These are phyloP conservation scores for Dissophora globulifera DNA, from an alignment of 192 early-diverging fungal species.

Conservation along the genomic window DNA sequence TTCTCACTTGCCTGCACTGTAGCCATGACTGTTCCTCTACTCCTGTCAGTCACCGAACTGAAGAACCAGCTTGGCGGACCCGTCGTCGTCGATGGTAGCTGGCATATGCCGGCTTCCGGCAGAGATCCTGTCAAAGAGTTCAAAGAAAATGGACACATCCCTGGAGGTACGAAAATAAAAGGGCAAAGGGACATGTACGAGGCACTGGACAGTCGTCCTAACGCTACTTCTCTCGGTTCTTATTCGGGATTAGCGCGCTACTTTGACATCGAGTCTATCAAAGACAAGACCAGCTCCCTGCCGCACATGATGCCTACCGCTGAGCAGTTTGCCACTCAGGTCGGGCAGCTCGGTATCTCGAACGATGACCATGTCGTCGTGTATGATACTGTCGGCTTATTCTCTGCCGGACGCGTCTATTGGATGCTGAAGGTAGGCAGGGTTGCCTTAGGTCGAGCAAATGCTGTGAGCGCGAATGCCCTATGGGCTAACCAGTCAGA, in stretches of 20 bases:
- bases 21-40: slow-evolving; percentile 47
- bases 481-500: too few relatives aligned
- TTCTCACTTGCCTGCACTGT: neutral
- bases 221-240: slow-evolving; percentile 4
- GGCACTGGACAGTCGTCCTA: neutral
- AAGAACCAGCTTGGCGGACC: slow-evolving; percentile 66
- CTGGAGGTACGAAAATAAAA: slow-evolving; percentile 50
- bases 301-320: slow-evolving; percentile 94
- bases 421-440: slow-evolving; percentile 97
- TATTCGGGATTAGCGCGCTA: slow-evolving; percentile 71
- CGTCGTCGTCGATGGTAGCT: slow-evolving; percentile 89
- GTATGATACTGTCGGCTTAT: slow-evolving; percentile 86
- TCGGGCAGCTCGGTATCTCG: slow-evolving; percentile 81
- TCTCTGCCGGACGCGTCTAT: slow-evolving; percentile 87
- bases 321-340: slow-evolving; percentile 75
- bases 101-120: slow-evolving; percentile 85
- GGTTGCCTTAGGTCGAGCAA: too few relatives aligned
- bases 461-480: too few relatives aligned
- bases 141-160: slow-evolving; percentile 61
- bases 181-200: too few relatives aligned
- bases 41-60: slow-evolving; percentile 34
- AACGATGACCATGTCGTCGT: slow-evolving; percentile 88
- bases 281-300: slow-evolving; percentile 73
- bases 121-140: slow-evolving; percentile 80
- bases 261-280: slow-evolving; percentile 91